These are phyloP conservation scores for Fulvia fulva DNA, from an alignment of 2,329 filamentous ascomycete species.

Conservation along the genomic window DNA sequence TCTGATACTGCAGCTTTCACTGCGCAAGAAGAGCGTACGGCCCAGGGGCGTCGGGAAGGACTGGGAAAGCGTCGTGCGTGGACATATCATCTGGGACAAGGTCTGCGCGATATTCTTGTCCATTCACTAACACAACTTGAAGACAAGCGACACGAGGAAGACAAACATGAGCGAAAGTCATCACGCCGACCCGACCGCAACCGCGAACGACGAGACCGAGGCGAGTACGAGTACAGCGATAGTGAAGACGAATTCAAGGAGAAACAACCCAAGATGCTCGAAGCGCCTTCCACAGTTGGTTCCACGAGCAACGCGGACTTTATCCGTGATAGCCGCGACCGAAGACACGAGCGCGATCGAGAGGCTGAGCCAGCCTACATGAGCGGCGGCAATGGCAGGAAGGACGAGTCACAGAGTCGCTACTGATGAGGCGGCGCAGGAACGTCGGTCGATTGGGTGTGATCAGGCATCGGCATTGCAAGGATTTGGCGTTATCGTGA, in stretches of 20 bases:
- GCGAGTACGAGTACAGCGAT: conserved; percentile 34
- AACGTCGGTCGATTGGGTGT: not conserved
- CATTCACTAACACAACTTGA: conserved; percentile 20
- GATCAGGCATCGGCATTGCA: not conserved
- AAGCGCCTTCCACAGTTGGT: conserved; percentile 26
- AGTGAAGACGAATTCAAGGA: conserved; percentile 33
- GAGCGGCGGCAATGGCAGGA: conserved; percentile 26
- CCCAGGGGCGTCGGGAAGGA: conserved; percentile 8
- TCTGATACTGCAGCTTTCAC: conserved; percentile 15
- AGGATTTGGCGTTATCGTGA: not conserved
- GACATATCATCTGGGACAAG: conserved; percentile 8
- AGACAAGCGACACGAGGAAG: conserved; percentile 33
- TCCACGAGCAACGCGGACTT: conserved; percentile 25
- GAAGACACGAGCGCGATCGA: conserved; percentile 25
- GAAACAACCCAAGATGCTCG: conserved; percentile 32
- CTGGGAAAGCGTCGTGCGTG: conserved; percentile 9
- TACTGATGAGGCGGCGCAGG: not conserved
- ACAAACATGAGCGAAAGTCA: conserved; percentile 27
- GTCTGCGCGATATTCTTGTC: conserved; percentile 8
- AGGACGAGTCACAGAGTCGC: conserved; percentile 14
- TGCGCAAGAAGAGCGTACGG: conserved; percentile 16
- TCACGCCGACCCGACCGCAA: conserved; percentile 25
- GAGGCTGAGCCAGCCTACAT: conserved; percentile 26
- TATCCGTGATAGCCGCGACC: conserved; percentile 25
- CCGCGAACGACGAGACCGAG: conserved; percentile 28